Evolutionary conservation across 2,329 filamentous ascomycete genomes (phyloP).

Genomic region (Zymoseptoria brevis): DNA sequence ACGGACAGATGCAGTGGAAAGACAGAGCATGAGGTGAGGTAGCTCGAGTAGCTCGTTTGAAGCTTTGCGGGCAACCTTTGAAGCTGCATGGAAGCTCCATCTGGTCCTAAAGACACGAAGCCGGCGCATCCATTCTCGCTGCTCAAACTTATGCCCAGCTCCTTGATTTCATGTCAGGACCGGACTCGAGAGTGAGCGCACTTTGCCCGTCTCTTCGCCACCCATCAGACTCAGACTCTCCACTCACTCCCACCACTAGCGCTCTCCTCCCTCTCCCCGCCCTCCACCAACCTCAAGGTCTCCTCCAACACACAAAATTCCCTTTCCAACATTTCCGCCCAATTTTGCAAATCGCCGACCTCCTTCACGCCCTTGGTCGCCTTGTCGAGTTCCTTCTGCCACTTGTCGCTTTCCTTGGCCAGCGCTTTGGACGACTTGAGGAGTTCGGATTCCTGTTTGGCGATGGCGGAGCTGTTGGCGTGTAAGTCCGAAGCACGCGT

Average conservation of each 20-base stretch:
- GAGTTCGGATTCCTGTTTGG: conserved; percentile 49
- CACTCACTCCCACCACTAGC: conserved; percentile 27
- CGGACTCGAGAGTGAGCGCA: too few relatives aligned
- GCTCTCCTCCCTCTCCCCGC: conserved; percentile 20
- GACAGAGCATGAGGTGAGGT: too few relatives aligned
- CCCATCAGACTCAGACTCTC: conserved; percentile 12
- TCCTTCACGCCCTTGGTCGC: conserved; percentile 63
- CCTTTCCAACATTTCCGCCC: conserved; percentile 67
- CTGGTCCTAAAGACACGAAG: too few relatives aligned
- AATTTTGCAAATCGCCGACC: conserved; percentile 75
- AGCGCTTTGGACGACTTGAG: conserved; percentile 46
- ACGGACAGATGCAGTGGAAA: too few relatives aligned
- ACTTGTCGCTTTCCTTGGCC: conserved; percentile 56
- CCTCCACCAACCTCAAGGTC: conserved; percentile 30
- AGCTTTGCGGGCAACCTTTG: too few relatives aligned
- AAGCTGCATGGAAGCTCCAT: too few relatives aligned
- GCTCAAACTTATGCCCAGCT: too few relatives aligned
- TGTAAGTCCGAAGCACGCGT: conserved; percentile 63
- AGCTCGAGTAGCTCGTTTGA: too few relatives aligned
- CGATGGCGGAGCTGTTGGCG: conserved; percentile 57
- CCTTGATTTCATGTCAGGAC: too few relatives aligned
- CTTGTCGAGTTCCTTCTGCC: conserved; percentile 55
- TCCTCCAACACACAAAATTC: conserved; percentile 32
- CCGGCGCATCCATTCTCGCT: too few relatives aligned
- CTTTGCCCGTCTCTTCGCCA: too few relatives aligned